Percentiles rank a stretch among this genome's conserved stretches.
phyloP scores from a whole-genome alignment of 257 asterid genomes.

The Lantana camara region DNA sequence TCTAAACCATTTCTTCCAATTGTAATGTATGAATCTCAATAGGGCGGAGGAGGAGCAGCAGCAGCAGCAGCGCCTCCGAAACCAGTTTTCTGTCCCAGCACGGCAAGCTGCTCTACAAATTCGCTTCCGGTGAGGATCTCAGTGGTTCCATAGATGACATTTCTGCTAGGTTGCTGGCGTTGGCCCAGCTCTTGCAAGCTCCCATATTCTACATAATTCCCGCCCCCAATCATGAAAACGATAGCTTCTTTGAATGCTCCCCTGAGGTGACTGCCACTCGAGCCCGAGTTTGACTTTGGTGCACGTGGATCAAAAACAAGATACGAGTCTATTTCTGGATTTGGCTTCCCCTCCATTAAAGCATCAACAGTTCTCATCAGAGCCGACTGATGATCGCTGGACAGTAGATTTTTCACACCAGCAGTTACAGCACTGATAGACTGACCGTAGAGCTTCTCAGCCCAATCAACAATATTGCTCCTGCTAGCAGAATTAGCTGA shows the following conservation, averaged over 20 bases:
- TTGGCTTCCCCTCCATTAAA: slow-evolving; percentile 93
- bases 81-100: slow-evolving; percentile 84
- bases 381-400: slow-evolving; percentile 88
- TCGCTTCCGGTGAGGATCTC: slow-evolving; percentile 91
- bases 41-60: slow-evolving; percentile 22
- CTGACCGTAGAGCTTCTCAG: slow-evolving; percentile 92
- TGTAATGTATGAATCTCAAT: slow-evolving; percentile 27
- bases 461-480: slow-evolving; percentile 93
- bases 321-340: slow-evolving; percentile 85
- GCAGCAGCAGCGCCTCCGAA: slow-evolving; percentile 40
- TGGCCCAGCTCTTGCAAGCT: slow-evolving; percentile 75
- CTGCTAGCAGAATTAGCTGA: slow-evolving; percentile 90
- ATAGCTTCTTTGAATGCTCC: slow-evolving; percentile 98
- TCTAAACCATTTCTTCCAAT: too few species aligned
- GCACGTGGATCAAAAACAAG: slow-evolving; percentile 89
- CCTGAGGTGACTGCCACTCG: slow-evolving; percentile 70
- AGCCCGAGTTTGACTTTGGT: slow-evolving; percentile 68
- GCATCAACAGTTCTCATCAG: slow-evolving; percentile 90
- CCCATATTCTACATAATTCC: slow-evolving; percentile 91
- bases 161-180: slow-evolving; percentile 77
- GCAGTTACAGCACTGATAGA: slow-evolving; percentile 94
- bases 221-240: slow-evolving; percentile 98
- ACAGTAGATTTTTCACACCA: slow-evolving; percentile 85
- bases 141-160: slow-evolving; percentile 85
- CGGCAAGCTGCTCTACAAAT: slow-evolving; percentile 87